Base-by-base conservation (phyloP, 2,329 filamentous ascomycete species). In the Zasmidium angulare region DNA sequence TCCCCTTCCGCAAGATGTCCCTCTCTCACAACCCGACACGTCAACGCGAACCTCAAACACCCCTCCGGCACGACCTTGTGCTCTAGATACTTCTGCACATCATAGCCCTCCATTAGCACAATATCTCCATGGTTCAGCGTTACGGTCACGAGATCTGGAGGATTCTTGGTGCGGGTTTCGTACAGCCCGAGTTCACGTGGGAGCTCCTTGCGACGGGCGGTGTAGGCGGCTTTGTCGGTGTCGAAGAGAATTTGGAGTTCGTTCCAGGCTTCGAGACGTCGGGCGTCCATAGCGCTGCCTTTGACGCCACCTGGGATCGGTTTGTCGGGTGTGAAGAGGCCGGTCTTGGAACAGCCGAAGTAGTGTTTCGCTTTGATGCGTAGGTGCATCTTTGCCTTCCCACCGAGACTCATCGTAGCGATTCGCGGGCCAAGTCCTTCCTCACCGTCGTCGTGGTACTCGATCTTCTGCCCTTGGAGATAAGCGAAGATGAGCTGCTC, bases 401-500 rank as follows among this genome's bases (percentile, higher is more conserved):
- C 81, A 1, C 86, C 86, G 0, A 89, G 76, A 1, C 84, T 86
- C 6, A 86, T 73, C 0, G 86, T 86, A 0, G 85, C 84, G 6
- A 89, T 84, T 0, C 82, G 85, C 0, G 85, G 83, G 0, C 86
- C 86, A 0, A 89, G 75, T 2, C 84, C 83, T 10, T 73, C 75
- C 67, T 89, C 87, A 3, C 87, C 87, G 63, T 89, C 87, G 58
- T 89, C 86, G 59, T 89, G 86, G 64, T 82, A 87, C 76, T 85
- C 79, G 55, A 89, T 88, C 24, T 78, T 78, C 51, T 85, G 82
- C 0, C 78, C 73, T 65, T 87, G 79, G 66, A 88, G 83, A 68
- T 89, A 90, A 0, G 82, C 85, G 0, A 89, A 75, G 1, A 82
- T 80, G 0, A 89, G 79, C 4, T 86, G 73, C 68, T 89, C 87